phyloP scores from a whole-genome alignment of 768 basidiomycete species.

The Boletus reticuloceps region DNA sequence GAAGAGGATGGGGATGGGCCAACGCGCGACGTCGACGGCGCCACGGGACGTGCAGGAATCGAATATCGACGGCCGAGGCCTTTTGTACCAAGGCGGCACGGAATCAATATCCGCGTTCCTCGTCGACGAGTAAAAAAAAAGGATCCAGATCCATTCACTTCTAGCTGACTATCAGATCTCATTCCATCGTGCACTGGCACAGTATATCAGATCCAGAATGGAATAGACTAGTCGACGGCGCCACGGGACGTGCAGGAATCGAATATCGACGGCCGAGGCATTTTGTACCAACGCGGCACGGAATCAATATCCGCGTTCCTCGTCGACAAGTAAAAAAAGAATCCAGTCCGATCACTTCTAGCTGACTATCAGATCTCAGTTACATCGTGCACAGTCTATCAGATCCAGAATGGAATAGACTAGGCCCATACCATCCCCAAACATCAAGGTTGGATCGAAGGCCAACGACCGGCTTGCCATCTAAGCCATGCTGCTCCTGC shows the following conservation, averaged over 20 bases:
- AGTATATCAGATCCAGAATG: neutral
- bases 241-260: too few relatives aligned
- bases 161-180: constrained; percentile 3
- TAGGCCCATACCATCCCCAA: neutral
- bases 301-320: constrained; percentile 15
- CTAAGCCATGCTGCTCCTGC: neutral
- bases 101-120: constrained; percentile 15
- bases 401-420: neutral
- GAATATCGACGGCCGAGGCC: neutral
- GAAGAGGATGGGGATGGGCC: neutral
- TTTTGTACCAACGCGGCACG: too few relatives aligned
- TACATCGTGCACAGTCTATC: neutral
- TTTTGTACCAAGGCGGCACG: neutral
- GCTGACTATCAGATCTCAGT: constrained; percentile 5
- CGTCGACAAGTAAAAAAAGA: neutral
- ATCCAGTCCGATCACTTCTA: neutral
- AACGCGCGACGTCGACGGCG: constrained; percentile 18
- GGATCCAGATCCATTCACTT: neutral
- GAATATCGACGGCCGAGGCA: too few relatives aligned
- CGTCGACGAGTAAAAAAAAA: neutral
- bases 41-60: neutral
- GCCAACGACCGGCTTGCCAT: neutral
- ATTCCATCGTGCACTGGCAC: neutral
- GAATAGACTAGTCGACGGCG: neutral
- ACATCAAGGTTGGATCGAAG: neutral